Conservation (phyloP, 768 basidiomycete species). For the Lentinus tigrinus region DNA sequence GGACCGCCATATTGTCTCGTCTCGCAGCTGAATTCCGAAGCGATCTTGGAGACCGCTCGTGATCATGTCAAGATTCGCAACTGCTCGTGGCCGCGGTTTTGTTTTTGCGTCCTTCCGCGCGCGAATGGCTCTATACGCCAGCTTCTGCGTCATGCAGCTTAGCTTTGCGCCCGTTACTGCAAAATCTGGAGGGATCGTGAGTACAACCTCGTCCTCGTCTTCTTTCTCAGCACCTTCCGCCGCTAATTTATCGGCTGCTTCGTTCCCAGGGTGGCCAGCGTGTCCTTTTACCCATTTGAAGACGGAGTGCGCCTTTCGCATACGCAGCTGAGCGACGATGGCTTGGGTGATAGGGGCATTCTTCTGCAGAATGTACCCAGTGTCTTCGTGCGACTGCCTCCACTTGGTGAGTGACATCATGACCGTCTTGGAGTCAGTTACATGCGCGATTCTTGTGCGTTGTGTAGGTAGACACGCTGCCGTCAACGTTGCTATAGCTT, state of each 20-base stretch:
- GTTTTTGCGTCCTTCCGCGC: neutral
- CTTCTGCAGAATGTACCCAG: conserved; percentile 21
- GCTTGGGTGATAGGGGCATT: conserved; percentile 13
- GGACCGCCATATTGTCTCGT: neutral
- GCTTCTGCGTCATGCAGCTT: neutral
- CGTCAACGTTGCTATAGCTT: neutral
- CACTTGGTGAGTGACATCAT: conserved; percentile 15
- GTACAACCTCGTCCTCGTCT: neutral
- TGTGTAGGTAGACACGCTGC: neutral
- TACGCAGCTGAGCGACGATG: neutral
- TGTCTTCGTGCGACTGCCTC: conserved; percentile 24
- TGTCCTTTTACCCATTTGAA: conserved; percentile 6
- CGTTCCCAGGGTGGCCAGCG: neutral
- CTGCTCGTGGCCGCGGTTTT: neutral
- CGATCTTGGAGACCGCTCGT: neutral
- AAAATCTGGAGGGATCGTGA: neutral
- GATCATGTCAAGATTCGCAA: neutral
- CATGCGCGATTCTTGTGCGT: neutral
- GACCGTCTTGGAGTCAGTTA: conserved; percentile 23
- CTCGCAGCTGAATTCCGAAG: neutral
- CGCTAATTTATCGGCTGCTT: neutral
- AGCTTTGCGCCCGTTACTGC: neutral
- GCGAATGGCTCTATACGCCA: neutral
- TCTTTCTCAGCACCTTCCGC: neutral
- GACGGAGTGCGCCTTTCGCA: neutral